Evolutionary conservation across 2,329 filamentous ascomycete species (phyloP).

Genomic region (Cyanodermella asteris): DNA sequence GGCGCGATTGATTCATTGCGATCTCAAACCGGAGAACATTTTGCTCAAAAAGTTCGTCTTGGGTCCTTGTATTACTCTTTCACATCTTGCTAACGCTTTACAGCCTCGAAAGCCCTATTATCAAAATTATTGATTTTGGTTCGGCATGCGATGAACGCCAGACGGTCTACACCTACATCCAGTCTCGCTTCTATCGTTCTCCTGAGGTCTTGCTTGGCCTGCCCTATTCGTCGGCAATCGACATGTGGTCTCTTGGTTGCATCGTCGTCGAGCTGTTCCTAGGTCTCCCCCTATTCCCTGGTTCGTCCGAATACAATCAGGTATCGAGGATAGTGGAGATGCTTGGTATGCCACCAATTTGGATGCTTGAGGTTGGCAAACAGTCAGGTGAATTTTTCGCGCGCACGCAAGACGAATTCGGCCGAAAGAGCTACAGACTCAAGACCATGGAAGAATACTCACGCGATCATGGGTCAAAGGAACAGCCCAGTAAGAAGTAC

Average conservation of each 20-base stretch:
- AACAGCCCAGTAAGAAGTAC: slow-evolving; percentile 99
- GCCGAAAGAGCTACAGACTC: slow-evolving; percentile 68
- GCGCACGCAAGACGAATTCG: slow-evolving; percentile 77
- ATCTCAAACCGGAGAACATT: slow-evolving; percentile 96
- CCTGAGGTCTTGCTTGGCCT: slow-evolving; percentile 88
- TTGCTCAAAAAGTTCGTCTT: slow-evolving; percentile 62
- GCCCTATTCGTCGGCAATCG: slow-evolving; percentile 93
- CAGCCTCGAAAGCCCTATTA: slow-evolving; percentile 86
- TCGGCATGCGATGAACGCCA: slow-evolving; percentile 96
- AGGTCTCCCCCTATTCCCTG: slow-evolving; percentile 80
- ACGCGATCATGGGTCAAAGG: slow-evolving; percentile 82
- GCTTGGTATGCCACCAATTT: slow-evolving; percentile 85
- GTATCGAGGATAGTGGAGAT: slow-evolving; percentile 95
- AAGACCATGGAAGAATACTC: slow-evolving; percentile 98
- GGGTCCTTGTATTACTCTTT: neutral
- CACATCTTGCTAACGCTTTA: slow-evolving; percentile 2
- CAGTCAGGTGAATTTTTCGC: slow-evolving; percentile 96
- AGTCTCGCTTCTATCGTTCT: slow-evolving; percentile 92
- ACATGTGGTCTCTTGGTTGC: slow-evolving; percentile 98
- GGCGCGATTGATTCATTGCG: slow-evolving; percentile 89
- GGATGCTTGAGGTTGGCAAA: slow-evolving; percentile 99
- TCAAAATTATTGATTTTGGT: slow-evolving; percentile 99
- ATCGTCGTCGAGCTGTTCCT: slow-evolving; percentile 97
- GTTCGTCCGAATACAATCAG: slow-evolving; percentile 96
- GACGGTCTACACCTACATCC: slow-evolving; percentile 97